Conservation (phyloP, 257 asterid genomes). For the Petunia secreta region DNA sequence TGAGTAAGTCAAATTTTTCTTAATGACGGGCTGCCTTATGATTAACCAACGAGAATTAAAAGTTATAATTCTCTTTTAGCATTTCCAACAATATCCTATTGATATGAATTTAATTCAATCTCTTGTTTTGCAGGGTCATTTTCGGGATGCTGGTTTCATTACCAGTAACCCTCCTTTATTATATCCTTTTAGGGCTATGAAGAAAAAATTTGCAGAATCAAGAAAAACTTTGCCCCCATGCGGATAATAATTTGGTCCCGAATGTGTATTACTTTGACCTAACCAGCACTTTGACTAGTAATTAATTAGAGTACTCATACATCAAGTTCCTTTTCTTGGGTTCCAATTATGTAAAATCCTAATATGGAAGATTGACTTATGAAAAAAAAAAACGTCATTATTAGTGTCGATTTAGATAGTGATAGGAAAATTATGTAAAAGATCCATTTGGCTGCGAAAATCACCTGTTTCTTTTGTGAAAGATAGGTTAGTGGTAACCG, state of each 20-base stretch:
- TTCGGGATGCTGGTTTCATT: constrained; percentile 72
- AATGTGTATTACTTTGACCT: constrained; percentile 25
- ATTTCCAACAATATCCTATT: background rate
- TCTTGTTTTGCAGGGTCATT: constrained; percentile 56
- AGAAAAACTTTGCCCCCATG: background rate
- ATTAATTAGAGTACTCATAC: background rate
- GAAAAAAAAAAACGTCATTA: background rate
- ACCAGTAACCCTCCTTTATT: constrained; percentile 64
- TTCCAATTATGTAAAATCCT: constrained; percentile 4
- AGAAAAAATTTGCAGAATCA: constrained; percentile 1
- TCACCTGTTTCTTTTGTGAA: background rate
- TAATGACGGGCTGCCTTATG: background rate
- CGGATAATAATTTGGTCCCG: constrained; percentile 14
- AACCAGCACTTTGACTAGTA: constrained; percentile 24
- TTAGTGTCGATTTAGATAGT: background rate
- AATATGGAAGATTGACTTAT: background rate
- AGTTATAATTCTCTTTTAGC: background rate
- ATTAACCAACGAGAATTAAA: background rate
- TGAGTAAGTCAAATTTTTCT: too few relatives aligned
- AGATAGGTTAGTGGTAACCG: constrained; percentile 34
- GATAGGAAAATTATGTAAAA: background rate
- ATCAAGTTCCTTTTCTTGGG: background rate
- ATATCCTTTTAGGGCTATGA: constrained; percentile 55
- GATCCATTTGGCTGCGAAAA: background rate
- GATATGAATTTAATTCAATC: background rate